Conservation (phyloP, 306 rosid genomes). For the Crotalaria pallida region DNA sequence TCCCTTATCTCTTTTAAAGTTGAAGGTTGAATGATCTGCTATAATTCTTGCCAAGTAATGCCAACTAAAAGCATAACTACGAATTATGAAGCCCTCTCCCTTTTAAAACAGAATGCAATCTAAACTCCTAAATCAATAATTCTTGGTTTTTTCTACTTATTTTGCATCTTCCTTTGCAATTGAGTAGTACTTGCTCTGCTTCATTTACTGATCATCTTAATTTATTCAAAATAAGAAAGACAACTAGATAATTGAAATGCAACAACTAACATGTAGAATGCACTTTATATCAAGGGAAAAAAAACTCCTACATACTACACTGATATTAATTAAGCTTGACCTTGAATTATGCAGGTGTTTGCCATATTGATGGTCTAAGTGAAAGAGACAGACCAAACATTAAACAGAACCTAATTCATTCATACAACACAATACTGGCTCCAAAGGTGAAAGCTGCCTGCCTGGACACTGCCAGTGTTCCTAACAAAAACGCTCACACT, state of each 20-base stretch:
- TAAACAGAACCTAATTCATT: slow-evolving; percentile 61
- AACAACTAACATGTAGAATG: too few relatives aligned
- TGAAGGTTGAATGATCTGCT: slow-evolving; percentile 9
- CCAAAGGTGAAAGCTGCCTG: slow-evolving; percentile 61
- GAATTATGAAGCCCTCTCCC: neutral
- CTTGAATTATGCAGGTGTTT: slow-evolving; percentile 58
- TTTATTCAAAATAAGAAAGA: neutral
- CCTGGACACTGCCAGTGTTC: slow-evolving; percentile 32
- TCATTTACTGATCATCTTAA: neutral
- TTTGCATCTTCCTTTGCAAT: neutral
- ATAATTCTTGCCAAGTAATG: neutral
- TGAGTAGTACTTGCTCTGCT: neutral
- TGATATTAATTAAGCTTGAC: slow-evolving; percentile 6
- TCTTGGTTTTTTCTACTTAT: neutral
- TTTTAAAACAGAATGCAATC: neutral
- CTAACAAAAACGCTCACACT: slow-evolving; percentile 21
- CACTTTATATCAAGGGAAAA: neutral
- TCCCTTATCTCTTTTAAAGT: slow-evolving; percentile 15
- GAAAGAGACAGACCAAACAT: slow-evolving; percentile 59
- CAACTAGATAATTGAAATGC: slow-evolving; percentile 1
- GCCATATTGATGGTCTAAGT: slow-evolving; percentile 44
- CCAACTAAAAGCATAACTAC: neutral
- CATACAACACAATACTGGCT: slow-evolving; percentile 67
- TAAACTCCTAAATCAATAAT: neutral
- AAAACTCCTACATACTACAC: neutral